Base-by-base conservation (phyloP, 1,139 yeast genomes). In the Saccharomyces pastorianus region DNA sequence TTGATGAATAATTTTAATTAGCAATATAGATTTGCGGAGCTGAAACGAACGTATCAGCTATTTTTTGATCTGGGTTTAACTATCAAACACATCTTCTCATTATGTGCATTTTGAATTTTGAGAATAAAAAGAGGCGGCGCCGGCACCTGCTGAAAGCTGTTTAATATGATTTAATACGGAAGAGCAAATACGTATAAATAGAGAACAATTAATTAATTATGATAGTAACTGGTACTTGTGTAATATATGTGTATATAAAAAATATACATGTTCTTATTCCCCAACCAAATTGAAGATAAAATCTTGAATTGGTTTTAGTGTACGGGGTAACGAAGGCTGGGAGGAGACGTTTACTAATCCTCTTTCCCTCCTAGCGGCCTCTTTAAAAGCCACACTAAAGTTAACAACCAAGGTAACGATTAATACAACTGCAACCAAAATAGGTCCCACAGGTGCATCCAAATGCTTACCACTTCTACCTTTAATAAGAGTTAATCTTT, bases 381-480 rank as follows among this genome's bases (percentile, higher is more conserved):
- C 44, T 11, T 73, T 80, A 73, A 86, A 79, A 1, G 91, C 89
- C 56, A 81, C 80, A 27, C 80, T 73, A 64, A 90, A 93, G 71
- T 93, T 93, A 61, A 89, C 68, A 25, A 80, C 66, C 63, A 93
- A 75, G 1, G 93, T 86, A 50, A 80, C 62, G 11, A 85, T 71
- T 57, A 93, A 79, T 7, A 90, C 93, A 44, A 76, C 61, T 1
- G 95, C 89, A 53, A 93, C 78, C 29, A 91, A 73, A 56, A 93
- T 69, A 0, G 99, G 99, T 5, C 99, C 99, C 57, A 87, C 64
- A 52, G 95, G 84, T 55, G 88, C 89, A 71, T 93, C 99, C 65
- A 93, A 76, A 71, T 91, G 97, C 64, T 79, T 81, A 55, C 93
- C 95, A 47, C 90, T 85, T 70, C 98, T 82, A 67, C 83, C 85